phyloP scores from a whole-genome alignment of 2,329 filamentous ascomycete species.

The Diaporthe sp. region DNA sequence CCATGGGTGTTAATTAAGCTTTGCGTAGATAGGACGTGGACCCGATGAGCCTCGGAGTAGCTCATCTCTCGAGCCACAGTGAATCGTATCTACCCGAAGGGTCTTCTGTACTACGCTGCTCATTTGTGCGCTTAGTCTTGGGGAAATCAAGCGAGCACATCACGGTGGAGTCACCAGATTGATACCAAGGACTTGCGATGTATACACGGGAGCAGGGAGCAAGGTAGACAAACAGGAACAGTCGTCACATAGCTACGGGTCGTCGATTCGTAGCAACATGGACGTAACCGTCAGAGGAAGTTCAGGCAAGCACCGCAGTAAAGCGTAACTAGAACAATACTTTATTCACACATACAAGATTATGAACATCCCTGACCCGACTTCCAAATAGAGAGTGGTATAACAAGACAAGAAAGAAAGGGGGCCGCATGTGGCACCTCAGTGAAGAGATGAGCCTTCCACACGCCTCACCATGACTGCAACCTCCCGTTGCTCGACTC shows the following conservation, averaged over 20 bases:
- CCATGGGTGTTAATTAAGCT: constrained; percentile 14
- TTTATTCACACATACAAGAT: constrained; percentile 18
- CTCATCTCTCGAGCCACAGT: background rate
- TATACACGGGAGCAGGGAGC: background rate
- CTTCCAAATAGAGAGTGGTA: constrained; percentile 37
- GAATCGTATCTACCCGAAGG: no score
- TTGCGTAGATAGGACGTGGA: background rate
- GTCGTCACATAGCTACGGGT: background rate
- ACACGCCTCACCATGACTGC: constrained; percentile 36
- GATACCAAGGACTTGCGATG: no score
- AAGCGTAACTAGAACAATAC: constrained; percentile 11
- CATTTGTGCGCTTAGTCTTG: no score
- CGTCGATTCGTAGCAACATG: background rate
- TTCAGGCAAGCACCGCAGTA: background rate
- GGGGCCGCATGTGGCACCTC: constrained; percentile 12
- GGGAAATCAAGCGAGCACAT: background rate
- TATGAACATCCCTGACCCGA: constrained; percentile 33
- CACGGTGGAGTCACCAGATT: background rate
- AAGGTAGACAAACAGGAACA: background rate
- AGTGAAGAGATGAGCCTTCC: constrained; percentile 29
- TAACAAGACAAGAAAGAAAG: constrained; percentile 30
- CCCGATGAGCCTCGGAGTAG: background rate
- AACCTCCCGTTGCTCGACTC: constrained; percentile 28
- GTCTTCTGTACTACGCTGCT: background rate
- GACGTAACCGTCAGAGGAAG: background rate